A percentile compares a stretch with the other conserved stretches of the same genome.
phyloP scores from a whole-genome alignment of 2,329 filamentous ascomycete genomes.

The Fusarium brachygibbosum region DNA sequence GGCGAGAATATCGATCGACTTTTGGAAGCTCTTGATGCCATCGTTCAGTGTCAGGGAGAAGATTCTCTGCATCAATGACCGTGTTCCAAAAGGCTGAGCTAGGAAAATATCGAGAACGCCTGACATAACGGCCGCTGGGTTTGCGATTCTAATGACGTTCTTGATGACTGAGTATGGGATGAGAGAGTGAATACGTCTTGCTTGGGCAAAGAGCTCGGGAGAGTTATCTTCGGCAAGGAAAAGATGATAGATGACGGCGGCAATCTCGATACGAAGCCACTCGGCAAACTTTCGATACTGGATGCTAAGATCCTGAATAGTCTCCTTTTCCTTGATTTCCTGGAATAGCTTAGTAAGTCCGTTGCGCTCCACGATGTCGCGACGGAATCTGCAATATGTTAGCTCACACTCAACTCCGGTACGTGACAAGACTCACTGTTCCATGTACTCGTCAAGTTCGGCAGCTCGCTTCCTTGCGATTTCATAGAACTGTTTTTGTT shows the following conservation, averaged over 20 bases:
- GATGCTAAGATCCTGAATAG: slow-evolving; percentile 87
- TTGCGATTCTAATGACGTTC: slow-evolving; percentile 96
- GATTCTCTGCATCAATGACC: slow-evolving; percentile 92
- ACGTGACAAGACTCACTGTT: slow-evolving; percentile 70
- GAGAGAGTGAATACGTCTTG: slow-evolving; percentile 92
- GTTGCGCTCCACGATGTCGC: slow-evolving; percentile 77
- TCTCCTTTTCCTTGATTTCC: slow-evolving; percentile 91
- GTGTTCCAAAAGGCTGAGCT: slow-evolving; percentile 91
- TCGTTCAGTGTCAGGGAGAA: slow-evolving; percentile 93
- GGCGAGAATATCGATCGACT: slow-evolving; percentile 83
- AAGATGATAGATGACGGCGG: slow-evolving; percentile 95
- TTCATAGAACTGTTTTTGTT: slow-evolving; percentile 95
- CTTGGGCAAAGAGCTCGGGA: slow-evolving; percentile 93
- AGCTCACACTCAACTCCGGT: slow-evolving; percentile 19
- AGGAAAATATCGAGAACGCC: slow-evolving; percentile 94
- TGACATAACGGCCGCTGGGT: slow-evolving; percentile 97
- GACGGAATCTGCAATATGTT: slow-evolving; percentile 66
- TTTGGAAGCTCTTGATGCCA: slow-evolving; percentile 88
- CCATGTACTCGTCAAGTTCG: slow-evolving; percentile 98
- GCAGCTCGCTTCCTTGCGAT: slow-evolving; percentile 90
- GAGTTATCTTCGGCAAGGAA: slow-evolving; percentile 99
- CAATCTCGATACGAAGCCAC: slow-evolving; percentile 97
- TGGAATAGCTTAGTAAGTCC: slow-evolving; percentile 92
- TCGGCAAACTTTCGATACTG: slow-evolving; percentile 99
- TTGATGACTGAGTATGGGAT: slow-evolving; percentile 95